Evolutionary conservation across 2,329 filamentous ascomycete genomes (phyloP), one percentile per base, ranked within the genome.

Genomic region (Knoxdaviesia proteae): DNA sequence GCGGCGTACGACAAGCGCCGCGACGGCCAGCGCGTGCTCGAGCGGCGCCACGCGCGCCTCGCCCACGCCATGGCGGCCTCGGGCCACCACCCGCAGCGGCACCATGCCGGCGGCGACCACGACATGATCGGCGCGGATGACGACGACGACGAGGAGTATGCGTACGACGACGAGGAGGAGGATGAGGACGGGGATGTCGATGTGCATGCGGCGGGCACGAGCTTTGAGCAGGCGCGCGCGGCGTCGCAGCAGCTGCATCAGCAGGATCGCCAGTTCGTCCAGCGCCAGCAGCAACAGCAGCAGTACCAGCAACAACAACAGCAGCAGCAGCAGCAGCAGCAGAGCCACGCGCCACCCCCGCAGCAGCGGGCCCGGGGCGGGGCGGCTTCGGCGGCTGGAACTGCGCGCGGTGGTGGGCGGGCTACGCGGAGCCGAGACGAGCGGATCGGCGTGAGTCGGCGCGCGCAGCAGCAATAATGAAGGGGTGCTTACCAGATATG

Each of bases 1-100:
- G 74, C 77, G 36, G 64, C 69, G 43, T 83, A 81, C 59, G 78
- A 84, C 53, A 75, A 78, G 55, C 66, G 67, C 32, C 69, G 74
- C 47, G 62, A 61, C 30, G 58, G 58, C 42, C 58, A 64, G 47
- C 60, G 59, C 33, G 54, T 56, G 10, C 53, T 52, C 29, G 54
- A 53, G 7, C 53, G 55, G 11, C 58, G 42, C 41, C 41, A 45
- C 20, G 43, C 44, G 6, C 43, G 42, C 8, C 30, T 47, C 10
- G 44, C 39, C 2, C 39, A 41, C 29, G 42, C 42, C 5, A 42
- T 44, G 7, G 40, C 41, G 7, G 40, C 49, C 9, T 44, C 51
- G 45, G 49, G 49, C 36, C 47, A 45, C 42, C 42, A 45, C 5
- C 41, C 42, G n/a, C 42, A 47, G 11, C 41, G 36, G 38, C 47